These are phyloP conservation scores for Sarcodon aspratus DNA, from an alignment of 768 basidiomycete genomes.

Conservation along the genomic window DNA sequence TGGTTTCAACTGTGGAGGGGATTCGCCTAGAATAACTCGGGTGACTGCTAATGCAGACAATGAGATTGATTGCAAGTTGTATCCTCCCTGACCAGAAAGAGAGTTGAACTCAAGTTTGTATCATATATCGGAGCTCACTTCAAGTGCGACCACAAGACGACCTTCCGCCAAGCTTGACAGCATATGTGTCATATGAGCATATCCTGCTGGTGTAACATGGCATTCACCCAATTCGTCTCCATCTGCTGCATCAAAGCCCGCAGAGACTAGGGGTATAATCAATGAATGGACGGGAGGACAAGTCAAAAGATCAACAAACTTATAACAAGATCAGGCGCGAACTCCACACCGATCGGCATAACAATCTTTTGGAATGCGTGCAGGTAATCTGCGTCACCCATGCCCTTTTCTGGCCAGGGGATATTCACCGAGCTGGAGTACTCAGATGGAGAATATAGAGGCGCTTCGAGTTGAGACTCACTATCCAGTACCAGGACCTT, in stretches of 20 bases:
- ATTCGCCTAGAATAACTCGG: constrained; percentile 78
- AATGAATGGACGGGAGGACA: background rate
- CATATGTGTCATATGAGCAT: constrained; percentile 99
- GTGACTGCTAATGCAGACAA: constrained; percentile 82
- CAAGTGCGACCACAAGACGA: constrained; percentile 84
- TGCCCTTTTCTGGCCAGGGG: constrained; percentile 83
- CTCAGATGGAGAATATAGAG: constrained; percentile 2
- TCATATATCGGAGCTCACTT: constrained; percentile 37
- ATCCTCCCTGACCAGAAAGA: constrained; percentile 66
- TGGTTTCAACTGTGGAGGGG: constrained; percentile 64
- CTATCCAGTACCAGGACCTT: constrained; percentile 78
- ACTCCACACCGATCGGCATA: constrained; percentile 97
- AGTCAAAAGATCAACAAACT: constrained; percentile 38
- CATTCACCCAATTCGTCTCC: constrained; percentile 92
- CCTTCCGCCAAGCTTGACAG: constrained; percentile 80
- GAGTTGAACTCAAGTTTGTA: background rate
- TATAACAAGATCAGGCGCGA: constrained; percentile 90
- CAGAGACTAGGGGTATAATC: constrained; percentile 56
- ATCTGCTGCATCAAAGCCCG: constrained; percentile 93
- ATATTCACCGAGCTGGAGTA: constrained; percentile 79
- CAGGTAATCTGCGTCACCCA: constrained; percentile 93
- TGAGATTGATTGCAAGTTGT: constrained; percentile 85
- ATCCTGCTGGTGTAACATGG: constrained; percentile 82
- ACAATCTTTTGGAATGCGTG: constrained; percentile 93
- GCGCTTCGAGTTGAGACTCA: constrained; percentile 27